These are phyloP conservation scores for Aphanomyces invadans DNA, from an alignment of 352 stramenopile species.

Conservation along the genomic window DNA sequence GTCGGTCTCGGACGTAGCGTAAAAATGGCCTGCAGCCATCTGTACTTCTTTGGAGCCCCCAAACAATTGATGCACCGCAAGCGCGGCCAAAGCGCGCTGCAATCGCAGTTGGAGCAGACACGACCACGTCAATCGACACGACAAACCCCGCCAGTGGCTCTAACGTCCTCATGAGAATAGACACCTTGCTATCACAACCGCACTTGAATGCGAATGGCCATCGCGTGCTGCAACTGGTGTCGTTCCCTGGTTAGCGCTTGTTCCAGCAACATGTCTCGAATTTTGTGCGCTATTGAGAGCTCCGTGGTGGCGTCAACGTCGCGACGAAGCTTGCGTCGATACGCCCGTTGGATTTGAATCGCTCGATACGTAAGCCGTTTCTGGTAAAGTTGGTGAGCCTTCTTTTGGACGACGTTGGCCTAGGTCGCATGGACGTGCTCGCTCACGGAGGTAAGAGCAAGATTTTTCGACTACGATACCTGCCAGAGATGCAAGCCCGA, in stretches of 20 bases:
- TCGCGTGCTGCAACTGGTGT: not conserved
- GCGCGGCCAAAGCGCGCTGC: not conserved
- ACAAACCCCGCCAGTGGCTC: conserved; percentile 10
- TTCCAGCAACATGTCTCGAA: not conserved
- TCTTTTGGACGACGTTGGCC: not conserved
- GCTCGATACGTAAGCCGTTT: not conserved
- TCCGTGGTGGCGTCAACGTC: not conserved
- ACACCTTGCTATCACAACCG: no score
- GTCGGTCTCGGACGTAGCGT: not conserved
- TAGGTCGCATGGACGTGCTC: not conserved
- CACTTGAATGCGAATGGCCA: conserved; percentile 9
- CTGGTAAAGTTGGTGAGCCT: not conserved
- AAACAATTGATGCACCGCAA: conserved; percentile 17
- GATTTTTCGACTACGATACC: no score
- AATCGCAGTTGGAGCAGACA: not conserved
- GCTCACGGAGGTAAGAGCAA: no score
- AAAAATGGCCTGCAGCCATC: conserved; percentile 6
- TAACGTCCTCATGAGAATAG: no score
- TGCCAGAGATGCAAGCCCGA: conserved; percentile 18
- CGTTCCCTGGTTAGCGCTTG: not conserved
- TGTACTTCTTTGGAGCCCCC: conserved; percentile 4
- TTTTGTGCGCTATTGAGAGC: not conserved
- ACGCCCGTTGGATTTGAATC: conserved; percentile 16
- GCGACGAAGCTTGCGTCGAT: not conserved
- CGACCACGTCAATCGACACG: not conserved